phyloP scores from a whole-genome alignment of 306 rosid genomes.

The Ormosia semicastrata region DNA sequence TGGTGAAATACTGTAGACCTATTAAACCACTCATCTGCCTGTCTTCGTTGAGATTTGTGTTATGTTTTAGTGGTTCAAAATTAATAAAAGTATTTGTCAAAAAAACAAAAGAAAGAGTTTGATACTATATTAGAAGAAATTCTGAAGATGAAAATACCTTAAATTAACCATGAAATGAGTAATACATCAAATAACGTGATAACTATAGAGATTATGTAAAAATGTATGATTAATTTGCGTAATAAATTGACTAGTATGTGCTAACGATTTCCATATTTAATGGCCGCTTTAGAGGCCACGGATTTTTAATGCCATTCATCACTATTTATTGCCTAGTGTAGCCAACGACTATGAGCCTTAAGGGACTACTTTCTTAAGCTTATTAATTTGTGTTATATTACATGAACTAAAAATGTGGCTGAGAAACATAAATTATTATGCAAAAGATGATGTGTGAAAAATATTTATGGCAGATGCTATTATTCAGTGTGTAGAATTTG shows the following conservation, averaged over 20 bases:
- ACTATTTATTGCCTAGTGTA: background rate
- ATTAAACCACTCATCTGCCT: background rate
- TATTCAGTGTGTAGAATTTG: background rate
- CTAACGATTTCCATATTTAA: background rate
- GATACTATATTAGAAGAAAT: background rate
- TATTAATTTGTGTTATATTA: background rate
- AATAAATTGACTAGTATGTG: background rate
- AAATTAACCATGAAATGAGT: background rate
- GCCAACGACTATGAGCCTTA: background rate
- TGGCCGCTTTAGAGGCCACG: background rate
- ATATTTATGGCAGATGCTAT: background rate
- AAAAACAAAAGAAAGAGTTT: background rate
- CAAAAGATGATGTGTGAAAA: background rate
- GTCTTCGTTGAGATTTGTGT: constrained; percentile 12
- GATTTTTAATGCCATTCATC: background rate
- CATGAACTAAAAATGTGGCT: background rate
- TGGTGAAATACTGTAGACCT: constrained; percentile 14
- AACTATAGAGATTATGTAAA: background rate
- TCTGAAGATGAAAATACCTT: background rate
- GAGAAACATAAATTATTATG: background rate
- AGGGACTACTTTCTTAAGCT: background rate
- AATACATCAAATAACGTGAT: background rate
- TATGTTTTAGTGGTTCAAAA: constrained; percentile 17
- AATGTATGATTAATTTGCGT: background rate
- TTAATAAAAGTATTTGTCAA: background rate